Conservation (phyloP, 371 early-diverging fungal genomes). For the Mortierella sp. region DNA sequence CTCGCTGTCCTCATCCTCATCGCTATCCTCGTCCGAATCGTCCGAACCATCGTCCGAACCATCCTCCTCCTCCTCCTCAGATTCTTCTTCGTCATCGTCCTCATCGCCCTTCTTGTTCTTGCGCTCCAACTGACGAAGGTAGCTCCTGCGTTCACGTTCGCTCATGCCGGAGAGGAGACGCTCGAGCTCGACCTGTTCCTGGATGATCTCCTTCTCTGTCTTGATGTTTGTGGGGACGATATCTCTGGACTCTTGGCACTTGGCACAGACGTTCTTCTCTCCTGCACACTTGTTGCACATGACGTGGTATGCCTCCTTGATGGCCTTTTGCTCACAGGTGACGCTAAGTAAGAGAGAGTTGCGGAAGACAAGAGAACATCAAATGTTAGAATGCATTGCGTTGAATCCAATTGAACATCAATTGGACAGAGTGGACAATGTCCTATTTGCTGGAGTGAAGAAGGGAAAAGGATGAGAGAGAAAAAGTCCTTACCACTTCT, state of each 20-base stretch:
- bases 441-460: background rate
- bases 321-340: slow-evolving; percentile 84
- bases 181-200: slow-evolving; percentile 83
- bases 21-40: slow-evolving; percentile 58
- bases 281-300: slow-evolving; percentile 90
- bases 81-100: slow-evolving; percentile 25
- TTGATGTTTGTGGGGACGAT: slow-evolving; percentile 73
- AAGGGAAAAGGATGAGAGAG: background rate
- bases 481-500: slow-evolving; percentile 81
- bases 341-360: slow-evolving; percentile 60
- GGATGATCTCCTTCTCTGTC: slow-evolving; percentile 66
- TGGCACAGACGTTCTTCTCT: slow-evolving; percentile 90
- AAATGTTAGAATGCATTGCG: background rate
- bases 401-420: background rate
- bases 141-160: slow-evolving; percentile 91
- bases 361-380: background rate
- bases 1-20: slow-evolving; percentile 58
- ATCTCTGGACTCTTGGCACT: slow-evolving; percentile 85
- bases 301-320: slow-evolving; percentile 96
- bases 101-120: slow-evolving; percentile 47
- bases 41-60: slow-evolving; percentile 48
- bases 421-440: background rate
- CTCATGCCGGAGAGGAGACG: slow-evolving; percentile 78
- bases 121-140: slow-evolving; percentile 61
- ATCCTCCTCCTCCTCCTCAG: slow-evolving; percentile 25